These are phyloP conservation scores for Scheffersomyces parashehatae DNA, from an alignment of 1,139 yeast genomes.

Conservation along the genomic window DNA sequence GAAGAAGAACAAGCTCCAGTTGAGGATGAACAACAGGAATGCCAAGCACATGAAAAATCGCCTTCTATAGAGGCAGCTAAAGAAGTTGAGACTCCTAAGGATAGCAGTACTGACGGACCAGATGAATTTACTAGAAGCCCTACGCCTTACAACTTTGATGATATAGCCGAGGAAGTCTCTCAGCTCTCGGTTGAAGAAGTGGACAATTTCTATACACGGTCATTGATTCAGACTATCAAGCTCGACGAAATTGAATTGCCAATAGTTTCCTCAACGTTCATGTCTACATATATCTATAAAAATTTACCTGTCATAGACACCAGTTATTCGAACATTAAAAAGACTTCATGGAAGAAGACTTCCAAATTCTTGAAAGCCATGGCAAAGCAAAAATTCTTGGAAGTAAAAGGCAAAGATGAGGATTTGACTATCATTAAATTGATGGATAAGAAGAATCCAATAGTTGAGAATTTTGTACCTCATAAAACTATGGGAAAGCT, in stretches of 20 bases:
- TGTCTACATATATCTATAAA: constrained; percentile 65
- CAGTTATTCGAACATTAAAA: constrained; percentile 66
- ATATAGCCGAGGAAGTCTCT: constrained; percentile 30
- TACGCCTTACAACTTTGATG: constrained; percentile 11
- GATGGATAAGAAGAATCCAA: constrained; percentile 47
- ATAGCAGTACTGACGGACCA: constrained; percentile 6
- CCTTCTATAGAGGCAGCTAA: constrained; percentile 8
- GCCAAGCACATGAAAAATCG: constrained; percentile 8
- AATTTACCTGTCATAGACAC: constrained; percentile 65
- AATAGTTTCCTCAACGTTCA: constrained; percentile 68
- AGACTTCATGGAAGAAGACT: constrained; percentile 87
- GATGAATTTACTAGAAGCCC: not conserved
- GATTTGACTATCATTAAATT: constrained; percentile 60
- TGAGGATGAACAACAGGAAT: constrained; percentile 8
- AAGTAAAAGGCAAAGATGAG: constrained; percentile 74
- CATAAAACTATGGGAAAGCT: constrained; percentile 47
- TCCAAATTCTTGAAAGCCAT: constrained; percentile 81
- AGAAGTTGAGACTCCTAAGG: constrained; percentile 6
- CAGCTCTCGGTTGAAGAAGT: constrained; percentile 62
- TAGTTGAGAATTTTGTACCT: constrained; percentile 60
- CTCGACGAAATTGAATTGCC: constrained; percentile 60
- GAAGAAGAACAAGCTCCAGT: constrained; percentile 8
- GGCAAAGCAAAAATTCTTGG: constrained; percentile 70
- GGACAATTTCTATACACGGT: constrained; percentile 73
- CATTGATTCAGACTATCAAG: constrained; percentile 68